A percentile compares a stretch with the other conserved stretches of the same genome.
These are phyloP conservation scores for Salicornia ramosissima DNA, from an alignment of 148 eudicot species.

Conservation along the genomic window DNA sequence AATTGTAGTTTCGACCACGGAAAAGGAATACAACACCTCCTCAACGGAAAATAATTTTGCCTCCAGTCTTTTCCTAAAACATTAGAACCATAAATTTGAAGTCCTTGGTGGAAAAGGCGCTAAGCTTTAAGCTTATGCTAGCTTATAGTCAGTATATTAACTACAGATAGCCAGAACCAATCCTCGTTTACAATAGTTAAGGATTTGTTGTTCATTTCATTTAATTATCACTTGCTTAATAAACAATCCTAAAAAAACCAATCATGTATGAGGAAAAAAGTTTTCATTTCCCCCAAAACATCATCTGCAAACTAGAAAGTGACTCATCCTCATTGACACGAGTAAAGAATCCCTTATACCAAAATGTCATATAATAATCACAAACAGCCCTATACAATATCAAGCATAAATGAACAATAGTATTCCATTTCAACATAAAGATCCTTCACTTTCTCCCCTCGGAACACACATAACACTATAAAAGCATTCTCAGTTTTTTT, in stretches of 20 bases:
- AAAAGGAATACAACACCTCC: slow-evolving; percentile 85
- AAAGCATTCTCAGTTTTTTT: neutral
- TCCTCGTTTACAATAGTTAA: neutral
- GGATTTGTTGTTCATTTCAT: too few species aligned
- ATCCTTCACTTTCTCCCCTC: neutral
- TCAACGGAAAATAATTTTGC: slow-evolving; percentile 63
- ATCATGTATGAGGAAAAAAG: too few species aligned
- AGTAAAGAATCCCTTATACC: too few species aligned
- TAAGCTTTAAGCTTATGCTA: too few species aligned
- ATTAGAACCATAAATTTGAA: slow-evolving; percentile 3
- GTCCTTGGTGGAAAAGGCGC: neutral
- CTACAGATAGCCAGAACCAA: neutral
- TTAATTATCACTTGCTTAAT: too few species aligned
- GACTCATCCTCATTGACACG: too few species aligned
- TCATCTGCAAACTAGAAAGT: too few species aligned
- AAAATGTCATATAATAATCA: neutral
- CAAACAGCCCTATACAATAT: neutral
- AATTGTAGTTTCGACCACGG: slow-evolving; percentile 93
- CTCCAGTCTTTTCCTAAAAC: slow-evolving; percentile 89
- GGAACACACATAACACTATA: neutral
- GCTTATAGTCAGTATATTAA: too few species aligned
- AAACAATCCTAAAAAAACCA: too few species aligned
- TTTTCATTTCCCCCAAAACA: too few species aligned
- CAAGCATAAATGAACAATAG: neutral
- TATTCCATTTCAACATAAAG: neutral